Evolutionary conservation across 495 filamentous ascomycete genomes (phyloP).

Genomic region (Neurospora tetrasperma): DNA sequence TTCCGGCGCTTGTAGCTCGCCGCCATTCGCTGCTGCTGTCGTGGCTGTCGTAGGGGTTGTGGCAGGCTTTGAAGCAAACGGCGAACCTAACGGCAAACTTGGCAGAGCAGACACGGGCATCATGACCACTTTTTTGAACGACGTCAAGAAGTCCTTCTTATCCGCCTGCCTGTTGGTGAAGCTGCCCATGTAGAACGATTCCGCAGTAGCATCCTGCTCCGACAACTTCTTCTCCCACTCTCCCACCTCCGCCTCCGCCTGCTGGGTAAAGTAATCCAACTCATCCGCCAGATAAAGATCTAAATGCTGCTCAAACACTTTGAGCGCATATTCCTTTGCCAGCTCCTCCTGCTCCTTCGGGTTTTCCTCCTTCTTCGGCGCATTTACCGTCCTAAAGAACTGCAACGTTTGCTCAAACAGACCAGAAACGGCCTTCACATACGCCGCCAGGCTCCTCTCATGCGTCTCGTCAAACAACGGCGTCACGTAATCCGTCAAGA

Average conservation of each 20-base stretch:
- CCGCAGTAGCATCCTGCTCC: slow-evolving; percentile 81
- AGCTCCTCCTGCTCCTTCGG: slow-evolving; percentile 21
- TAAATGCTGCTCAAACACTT: slow-evolving; percentile 80
- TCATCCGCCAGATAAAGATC: slow-evolving; percentile 93
- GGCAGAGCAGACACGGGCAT: slow-evolving; percentile 90
- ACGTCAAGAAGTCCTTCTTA: slow-evolving; percentile 90
- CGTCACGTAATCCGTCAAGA: slow-evolving; percentile 78
- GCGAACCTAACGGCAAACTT: slow-evolving; percentile 35
- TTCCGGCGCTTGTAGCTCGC: slow-evolving; percentile 14
- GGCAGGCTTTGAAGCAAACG: slow-evolving; percentile 36
- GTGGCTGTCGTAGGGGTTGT: slow-evolving; percentile 12
- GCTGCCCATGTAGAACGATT: slow-evolving; percentile 91
- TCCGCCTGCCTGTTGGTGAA: slow-evolving; percentile 80
- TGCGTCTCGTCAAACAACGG: slow-evolving; percentile 85
- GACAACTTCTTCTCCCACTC: slow-evolving; percentile 87
- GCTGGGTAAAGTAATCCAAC: slow-evolving; percentile 68
- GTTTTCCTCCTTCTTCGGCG: slow-evolving; percentile 30
- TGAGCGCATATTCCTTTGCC: slow-evolving; percentile 52
- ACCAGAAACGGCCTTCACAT: slow-evolving; percentile 76
- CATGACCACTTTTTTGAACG: slow-evolving; percentile 98
- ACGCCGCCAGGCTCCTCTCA: slow-evolving; percentile 60
- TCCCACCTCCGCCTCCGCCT: slow-evolving; percentile 63
- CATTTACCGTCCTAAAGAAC: slow-evolving; percentile 57
- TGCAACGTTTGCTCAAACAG: slow-evolving; percentile 77
- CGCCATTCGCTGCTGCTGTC: slow-evolving; percentile 18